These are phyloP conservation scores for Vigna radiata DNA, from an alignment of 306 rosid species.

Conservation along the genomic window DNA sequence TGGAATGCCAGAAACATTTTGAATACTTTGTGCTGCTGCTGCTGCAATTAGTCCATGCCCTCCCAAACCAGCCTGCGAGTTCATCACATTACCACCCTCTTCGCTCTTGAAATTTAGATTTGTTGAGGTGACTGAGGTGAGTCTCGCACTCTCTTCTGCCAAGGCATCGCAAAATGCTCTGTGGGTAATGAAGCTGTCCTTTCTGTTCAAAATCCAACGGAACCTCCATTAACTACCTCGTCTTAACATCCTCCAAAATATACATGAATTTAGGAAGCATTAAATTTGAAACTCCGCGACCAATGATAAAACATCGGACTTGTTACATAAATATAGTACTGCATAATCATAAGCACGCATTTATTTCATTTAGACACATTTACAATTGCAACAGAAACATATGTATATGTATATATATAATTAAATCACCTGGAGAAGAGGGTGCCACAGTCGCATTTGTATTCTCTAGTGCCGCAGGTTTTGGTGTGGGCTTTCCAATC, in stretches of 20 bases:
- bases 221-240: conserved; percentile 47
- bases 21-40: neutral
- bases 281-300: conserved; percentile 45
- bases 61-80: conserved; percentile 48
- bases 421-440: conserved; percentile 79
- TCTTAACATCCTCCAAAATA: conserved; percentile 37
- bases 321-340: neutral
- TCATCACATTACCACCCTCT: conserved; percentile 35
- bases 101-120: conserved; percentile 77
- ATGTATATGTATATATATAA: conserved; percentile 2
- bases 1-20: conserved; percentile 49
- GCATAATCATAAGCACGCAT: conserved; percentile 35
- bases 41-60: conserved; percentile 40
- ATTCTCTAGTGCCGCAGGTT: conserved; percentile 96
- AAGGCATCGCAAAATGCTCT: conserved; percentile 98
- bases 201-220: conserved; percentile 56
- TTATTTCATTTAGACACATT: conserved; percentile 37
- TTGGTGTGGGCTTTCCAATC: conserved; percentile 98
- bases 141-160: conserved; percentile 90
- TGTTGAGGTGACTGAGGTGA: conserved; percentile 60
- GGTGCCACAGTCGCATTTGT: conserved; percentile 95
- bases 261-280: conserved; percentile 42
- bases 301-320: conserved; percentile 47
- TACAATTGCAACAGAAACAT: conserved; percentile 2
- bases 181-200: conserved; percentile 96